phyloP scores from a whole-genome alignment of 2,329 filamentous ascomycete genomes.

The Aureobasidium lini region DNA sequence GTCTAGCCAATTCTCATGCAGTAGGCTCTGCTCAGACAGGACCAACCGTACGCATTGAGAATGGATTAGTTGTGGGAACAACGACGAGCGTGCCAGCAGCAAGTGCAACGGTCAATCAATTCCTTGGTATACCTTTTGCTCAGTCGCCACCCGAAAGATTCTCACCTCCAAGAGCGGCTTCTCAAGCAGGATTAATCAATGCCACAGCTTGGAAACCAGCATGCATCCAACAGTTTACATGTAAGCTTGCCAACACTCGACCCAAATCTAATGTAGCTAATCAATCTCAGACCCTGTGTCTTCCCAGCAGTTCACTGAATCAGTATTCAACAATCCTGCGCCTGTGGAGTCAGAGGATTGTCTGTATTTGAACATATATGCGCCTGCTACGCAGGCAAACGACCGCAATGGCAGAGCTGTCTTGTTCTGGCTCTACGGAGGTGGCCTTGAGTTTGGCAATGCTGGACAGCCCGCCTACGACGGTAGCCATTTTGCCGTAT shows the following conservation, averaged over 20 bases:
- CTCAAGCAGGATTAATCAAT: slow-evolving; percentile 17
- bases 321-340: slow-evolving; percentile 26
- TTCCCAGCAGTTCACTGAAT: slow-evolving; percentile 24
- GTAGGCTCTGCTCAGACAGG: background rate
- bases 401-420: slow-evolving; percentile 23
- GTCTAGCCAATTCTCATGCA: background rate
- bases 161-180: slow-evolving; percentile 18
- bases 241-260: background rate
- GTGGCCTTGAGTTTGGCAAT: slow-evolving; percentile 25
- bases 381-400: slow-evolving; percentile 24
- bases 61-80: slow-evolving; percentile 23
- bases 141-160: slow-evolving; percentile 26
- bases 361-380: slow-evolving; percentile 29
- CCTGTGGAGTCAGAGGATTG: slow-evolving; percentile 31
- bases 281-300: slow-evolving; percentile 22
- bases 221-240: slow-evolving; percentile 28
- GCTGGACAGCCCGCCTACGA: slow-evolving; percentile 26
- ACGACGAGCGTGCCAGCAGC: slow-evolving; percentile 25
- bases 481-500: slow-evolving; percentile 26
- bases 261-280: slow-evolving; percentile 5
- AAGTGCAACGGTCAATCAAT: slow-evolving; percentile 27
- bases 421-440: slow-evolving; percentile 31
- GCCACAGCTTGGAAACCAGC: slow-evolving; percentile 25
- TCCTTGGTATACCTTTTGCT: slow-evolving; percentile 30
- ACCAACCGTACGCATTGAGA: slow-evolving; percentile 25